Conservation (phyloP, 2,329 filamentous ascomycete genomes). For the Pezicula carpinea region DNA sequence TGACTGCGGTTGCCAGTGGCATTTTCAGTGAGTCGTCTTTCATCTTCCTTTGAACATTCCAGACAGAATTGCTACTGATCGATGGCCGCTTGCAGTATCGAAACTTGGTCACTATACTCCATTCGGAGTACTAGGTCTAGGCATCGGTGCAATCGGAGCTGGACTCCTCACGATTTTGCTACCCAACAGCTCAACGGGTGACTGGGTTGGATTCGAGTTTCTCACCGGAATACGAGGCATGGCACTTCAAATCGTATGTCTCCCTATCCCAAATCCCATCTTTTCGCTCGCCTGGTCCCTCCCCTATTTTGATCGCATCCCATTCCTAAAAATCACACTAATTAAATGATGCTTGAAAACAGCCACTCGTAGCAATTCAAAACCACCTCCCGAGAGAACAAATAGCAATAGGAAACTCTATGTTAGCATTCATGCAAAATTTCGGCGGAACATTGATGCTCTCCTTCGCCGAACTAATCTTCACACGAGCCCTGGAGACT, state of each 20-base stretch:
- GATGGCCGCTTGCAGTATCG: slow-evolving; percentile 14
- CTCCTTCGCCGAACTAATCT: slow-evolving; percentile 22
- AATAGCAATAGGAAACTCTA: slow-evolving; percentile 26
- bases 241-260: slow-evolving; percentile 1
- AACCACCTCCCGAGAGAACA: slow-evolving; percentile 20
- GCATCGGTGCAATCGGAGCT: slow-evolving; percentile 23
- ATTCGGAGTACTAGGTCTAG: slow-evolving; percentile 21
- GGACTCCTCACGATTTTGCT: slow-evolving; percentile 27
- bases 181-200: slow-evolving; percentile 3
- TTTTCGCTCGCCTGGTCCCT: too few species aligned
- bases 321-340: too few species aligned
- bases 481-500: slow-evolving; percentile 14
- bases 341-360: background rate
- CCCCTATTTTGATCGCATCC: too few species aligned
- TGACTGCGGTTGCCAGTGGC: slow-evolving; percentile 6
- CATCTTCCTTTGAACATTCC: slow-evolving; percentile 11
- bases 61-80: slow-evolving; percentile 6
- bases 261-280: too few species aligned
- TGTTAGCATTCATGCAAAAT: slow-evolving; percentile 27
- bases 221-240: slow-evolving; percentile 6
- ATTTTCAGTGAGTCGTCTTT: slow-evolving; percentile 4
- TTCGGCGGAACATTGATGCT: slow-evolving; percentile 26
- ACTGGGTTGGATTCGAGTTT: slow-evolving; percentile 9
- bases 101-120: slow-evolving; percentile 26
- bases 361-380: slow-evolving; percentile 27